Percentiles rank a stretch among this genome's conserved stretches.
Evolutionary conservation across 148 eudicot species (phyloP).

Genomic region (Mesembryanthemum crystallinum): DNA sequence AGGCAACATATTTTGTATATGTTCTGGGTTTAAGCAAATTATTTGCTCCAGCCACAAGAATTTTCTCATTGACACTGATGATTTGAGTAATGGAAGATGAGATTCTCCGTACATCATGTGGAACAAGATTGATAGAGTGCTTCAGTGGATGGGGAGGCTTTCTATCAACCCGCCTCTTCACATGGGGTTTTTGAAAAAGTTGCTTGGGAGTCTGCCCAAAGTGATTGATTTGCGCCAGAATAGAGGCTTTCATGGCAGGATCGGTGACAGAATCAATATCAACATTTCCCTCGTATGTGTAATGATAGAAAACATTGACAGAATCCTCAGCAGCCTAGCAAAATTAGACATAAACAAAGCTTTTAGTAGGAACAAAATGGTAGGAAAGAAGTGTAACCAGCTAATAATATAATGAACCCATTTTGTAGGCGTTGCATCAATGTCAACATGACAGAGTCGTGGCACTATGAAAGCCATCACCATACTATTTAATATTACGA

Average conservation of each 20-base stretch:
- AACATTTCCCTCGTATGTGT: slow-evolving; percentile 92
- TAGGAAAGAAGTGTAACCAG: slow-evolving; percentile 6
- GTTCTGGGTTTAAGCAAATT: slow-evolving; percentile 80
- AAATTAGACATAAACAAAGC: slow-evolving; percentile 16
- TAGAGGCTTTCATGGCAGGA: slow-evolving; percentile 96
- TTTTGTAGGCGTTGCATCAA: neutral
- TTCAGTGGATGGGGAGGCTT: slow-evolving; percentile 73
- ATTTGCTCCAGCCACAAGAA: slow-evolving; percentile 63
- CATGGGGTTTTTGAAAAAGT: slow-evolving; percentile 79
- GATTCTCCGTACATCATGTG: slow-evolving; percentile 58
- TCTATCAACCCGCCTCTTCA: slow-evolving; percentile 60
- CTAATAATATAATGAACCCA: neutral
- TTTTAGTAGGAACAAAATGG: slow-evolving; percentile 10
- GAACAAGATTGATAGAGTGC: slow-evolving; percentile 54
- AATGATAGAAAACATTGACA: slow-evolving; percentile 94
- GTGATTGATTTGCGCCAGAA: slow-evolving; percentile 95
- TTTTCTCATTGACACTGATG: slow-evolving; percentile 57
- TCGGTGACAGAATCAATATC: slow-evolving; percentile 91
- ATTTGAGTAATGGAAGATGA: slow-evolving; percentile 79
- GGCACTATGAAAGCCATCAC: no score
- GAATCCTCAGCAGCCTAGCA: slow-evolving; percentile 96
- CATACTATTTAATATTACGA: no score
- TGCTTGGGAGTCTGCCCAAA: slow-evolving; percentile 99
- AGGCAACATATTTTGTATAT: slow-evolving; percentile 69
- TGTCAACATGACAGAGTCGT: neutral